Evolutionary conservation across 2,329 filamentous ascomycete species (phyloP).

Genomic region (Fusarium algeriense): DNA sequence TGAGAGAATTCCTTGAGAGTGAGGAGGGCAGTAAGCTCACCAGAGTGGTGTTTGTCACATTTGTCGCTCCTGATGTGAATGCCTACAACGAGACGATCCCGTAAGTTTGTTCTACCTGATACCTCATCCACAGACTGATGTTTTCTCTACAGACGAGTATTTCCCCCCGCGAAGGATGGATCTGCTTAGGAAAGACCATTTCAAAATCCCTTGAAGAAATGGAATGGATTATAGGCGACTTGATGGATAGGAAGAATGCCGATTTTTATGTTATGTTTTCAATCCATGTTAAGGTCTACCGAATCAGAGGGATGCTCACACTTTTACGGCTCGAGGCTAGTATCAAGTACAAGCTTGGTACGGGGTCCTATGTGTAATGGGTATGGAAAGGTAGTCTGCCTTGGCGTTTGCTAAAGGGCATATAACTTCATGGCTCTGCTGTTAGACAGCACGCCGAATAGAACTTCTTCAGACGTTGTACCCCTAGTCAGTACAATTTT

Average conservation of each 20-base stretch:
- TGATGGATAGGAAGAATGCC: neutral
- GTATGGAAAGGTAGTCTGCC: neutral
- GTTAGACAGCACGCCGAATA: neutral
- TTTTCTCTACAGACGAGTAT: constrained; percentile 37
- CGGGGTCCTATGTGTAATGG: neutral
- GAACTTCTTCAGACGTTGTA: neutral
- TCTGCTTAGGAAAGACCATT: constrained; percentile 12
- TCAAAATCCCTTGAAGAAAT: neutral
- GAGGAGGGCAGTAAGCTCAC: constrained; percentile 67
- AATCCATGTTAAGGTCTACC: neutral
- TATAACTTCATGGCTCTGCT: neutral
- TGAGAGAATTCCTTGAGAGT: constrained; percentile 66
- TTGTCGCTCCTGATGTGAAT: constrained; percentile 79
- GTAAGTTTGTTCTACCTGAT: constrained; percentile 62
- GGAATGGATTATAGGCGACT: neutral
- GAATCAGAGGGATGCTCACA: too few relatives aligned
- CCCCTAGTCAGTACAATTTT: neutral
- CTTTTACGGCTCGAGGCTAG: neutral
- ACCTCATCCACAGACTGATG: neutral
- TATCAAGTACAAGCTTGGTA: neutral
- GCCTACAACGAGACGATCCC: constrained; percentile 79
- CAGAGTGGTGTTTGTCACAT: constrained; percentile 86
- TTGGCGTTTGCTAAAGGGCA: neutral
- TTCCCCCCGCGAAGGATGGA: constrained; percentile 34
- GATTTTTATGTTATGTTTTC: neutral